Evolutionary conservation across 306 rosid genomes (phyloP).

Genomic region (Elaeagnus macrophylla): DNA sequence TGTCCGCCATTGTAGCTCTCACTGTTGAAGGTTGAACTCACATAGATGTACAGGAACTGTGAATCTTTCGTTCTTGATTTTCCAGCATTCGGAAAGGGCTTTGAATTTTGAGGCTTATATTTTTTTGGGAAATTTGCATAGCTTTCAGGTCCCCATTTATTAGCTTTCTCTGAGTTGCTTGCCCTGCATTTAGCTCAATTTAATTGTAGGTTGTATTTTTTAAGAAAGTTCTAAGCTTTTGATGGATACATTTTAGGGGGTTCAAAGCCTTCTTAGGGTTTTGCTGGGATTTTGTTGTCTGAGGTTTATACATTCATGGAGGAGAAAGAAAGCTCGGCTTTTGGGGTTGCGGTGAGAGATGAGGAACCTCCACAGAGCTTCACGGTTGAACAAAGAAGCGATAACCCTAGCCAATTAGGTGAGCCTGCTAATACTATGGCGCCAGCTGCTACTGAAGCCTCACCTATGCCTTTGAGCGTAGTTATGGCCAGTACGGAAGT

Average conservation of each 20-base stretch:
- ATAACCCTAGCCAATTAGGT: slow-evolving; percentile 31
- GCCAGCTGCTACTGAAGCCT: slow-evolving; percentile 9
- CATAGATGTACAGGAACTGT: slow-evolving; percentile 20
- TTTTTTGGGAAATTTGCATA: background rate
- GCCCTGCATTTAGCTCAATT: slow-evolving; percentile 18
- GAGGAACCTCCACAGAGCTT: slow-evolving; percentile 47
- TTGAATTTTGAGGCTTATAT: slow-evolving; percentile 16
- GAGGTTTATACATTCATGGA: slow-evolving; percentile 41
- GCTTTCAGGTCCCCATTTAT: slow-evolving; percentile 10
- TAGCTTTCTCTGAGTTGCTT: slow-evolving; percentile 18
- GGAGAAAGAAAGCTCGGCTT: slow-evolving; percentile 49
- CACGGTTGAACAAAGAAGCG: slow-evolving; percentile 51
- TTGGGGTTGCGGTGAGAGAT: slow-evolving; percentile 48
- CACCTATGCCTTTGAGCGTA: slow-evolving; percentile 22
- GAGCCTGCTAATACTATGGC: slow-evolving; percentile 23
- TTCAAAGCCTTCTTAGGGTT: background rate
- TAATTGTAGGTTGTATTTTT: slow-evolving; percentile 17
- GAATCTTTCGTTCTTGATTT: slow-evolving; percentile 27
- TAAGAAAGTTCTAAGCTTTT: background rate
- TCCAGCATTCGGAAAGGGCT: slow-evolving; percentile 13
- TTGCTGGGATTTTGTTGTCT: slow-evolving; percentile 16
- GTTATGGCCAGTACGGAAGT: slow-evolving; percentile 21
- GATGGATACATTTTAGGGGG: slow-evolving; percentile 13
- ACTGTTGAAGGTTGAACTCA: slow-evolving; percentile 26
- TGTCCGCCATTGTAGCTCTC: slow-evolving; percentile 42